A percentile compares a stretch with the other conserved stretches of the same genome.
These are phyloP conservation scores for Fusarium sp. DNA, from an alignment of 2,329 filamentous ascomycete genomes.

Conservation along the genomic window DNA sequence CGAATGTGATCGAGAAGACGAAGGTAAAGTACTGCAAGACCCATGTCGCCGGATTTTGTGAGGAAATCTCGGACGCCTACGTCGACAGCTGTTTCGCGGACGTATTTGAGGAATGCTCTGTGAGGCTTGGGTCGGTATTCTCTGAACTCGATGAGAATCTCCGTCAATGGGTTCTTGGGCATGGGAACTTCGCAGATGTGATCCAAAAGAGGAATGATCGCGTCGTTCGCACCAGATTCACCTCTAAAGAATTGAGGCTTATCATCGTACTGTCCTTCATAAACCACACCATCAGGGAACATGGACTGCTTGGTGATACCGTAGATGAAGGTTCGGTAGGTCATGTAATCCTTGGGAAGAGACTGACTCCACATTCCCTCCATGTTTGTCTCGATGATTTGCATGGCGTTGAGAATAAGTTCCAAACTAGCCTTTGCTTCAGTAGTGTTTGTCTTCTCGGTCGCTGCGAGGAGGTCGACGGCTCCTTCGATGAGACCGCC, in stretches of 20 bases:
- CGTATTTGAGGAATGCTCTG: conserved; percentile 82
- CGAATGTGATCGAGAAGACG: conserved; percentile 78
- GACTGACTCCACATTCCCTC: conserved; percentile 93
- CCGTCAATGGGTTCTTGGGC: conserved; percentile 89
- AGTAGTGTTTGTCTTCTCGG: conserved; percentile 38
- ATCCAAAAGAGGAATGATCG: conserved; percentile 91
- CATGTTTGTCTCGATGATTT: conserved; percentile 82
- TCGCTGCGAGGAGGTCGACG: conserved; percentile 68
- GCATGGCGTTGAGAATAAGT: conserved; percentile 68
- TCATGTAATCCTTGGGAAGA: conserved; percentile 84
- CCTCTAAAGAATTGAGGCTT: conserved; percentile 85
- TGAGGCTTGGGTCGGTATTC: conserved; percentile 91
- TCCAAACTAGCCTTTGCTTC: conserved; percentile 73
- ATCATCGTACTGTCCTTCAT: conserved; percentile 80
- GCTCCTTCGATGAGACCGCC: conserved; percentile 80
- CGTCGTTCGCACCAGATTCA: conserved; percentile 94
- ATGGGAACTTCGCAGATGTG: conserved; percentile 87
- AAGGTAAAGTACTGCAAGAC: conserved; percentile 70
- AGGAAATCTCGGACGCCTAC: conserved; percentile 68
- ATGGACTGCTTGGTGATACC: conserved; percentile 93
- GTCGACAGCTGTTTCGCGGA: conserved; percentile 63
- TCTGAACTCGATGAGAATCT: conserved; percentile 89
- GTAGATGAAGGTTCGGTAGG: conserved; percentile 96
- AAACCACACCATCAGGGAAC: conserved; percentile 92
- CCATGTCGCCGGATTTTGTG: conserved; percentile 48